Conservation (phyloP, 768 basidiomycete genomes). For the Trametopsis cervina region DNA sequence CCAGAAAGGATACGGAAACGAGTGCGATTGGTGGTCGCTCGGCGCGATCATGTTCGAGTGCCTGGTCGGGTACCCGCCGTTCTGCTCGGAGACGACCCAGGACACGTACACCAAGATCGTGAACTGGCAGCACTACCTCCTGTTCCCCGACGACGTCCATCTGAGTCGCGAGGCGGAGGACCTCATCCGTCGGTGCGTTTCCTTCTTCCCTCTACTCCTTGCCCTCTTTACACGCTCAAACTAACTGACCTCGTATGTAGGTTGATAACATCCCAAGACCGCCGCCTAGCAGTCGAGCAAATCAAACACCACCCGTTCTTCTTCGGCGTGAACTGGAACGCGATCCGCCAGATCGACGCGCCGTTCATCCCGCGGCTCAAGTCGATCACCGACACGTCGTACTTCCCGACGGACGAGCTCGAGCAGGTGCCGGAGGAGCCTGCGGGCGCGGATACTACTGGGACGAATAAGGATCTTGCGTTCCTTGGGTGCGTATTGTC, state of each 20-base stretch:
- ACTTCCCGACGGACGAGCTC: conserved; percentile 93
- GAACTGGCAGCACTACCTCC: conserved; percentile 83
- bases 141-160: conserved; percentile 92
- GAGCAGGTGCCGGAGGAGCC: conserved; percentile 62
- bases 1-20: conserved; percentile 95
- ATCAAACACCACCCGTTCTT: conserved; percentile 92
- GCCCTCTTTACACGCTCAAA: not conserved
- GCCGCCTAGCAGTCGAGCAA: conserved; percentile 73
- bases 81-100: conserved; percentile 94
- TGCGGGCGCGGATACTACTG: conserved; percentile 29
- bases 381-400: conserved; percentile 94
- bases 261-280: conserved; percentile 79
- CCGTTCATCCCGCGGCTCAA: conserved; percentile 95
- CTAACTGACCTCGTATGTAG: conserved; percentile 27
- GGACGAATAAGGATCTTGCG: conserved; percentile 48
- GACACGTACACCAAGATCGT: conserved; percentile 98
- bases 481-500: conserved; percentile 43
- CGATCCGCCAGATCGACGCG: conserved; percentile 82
- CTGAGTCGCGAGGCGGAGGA: conserved; percentile 89
- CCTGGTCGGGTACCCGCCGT: conserved; percentile 93
- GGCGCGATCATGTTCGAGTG: conserved; percentile 99
- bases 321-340: conserved; percentile 91
- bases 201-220: not conserved
- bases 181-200: conserved; percentile 66
- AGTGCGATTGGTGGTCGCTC: conserved; percentile 99